phyloP scores from a whole-genome alignment of 352 stramenopile species.

The Ophiocytium majus region DNA sequence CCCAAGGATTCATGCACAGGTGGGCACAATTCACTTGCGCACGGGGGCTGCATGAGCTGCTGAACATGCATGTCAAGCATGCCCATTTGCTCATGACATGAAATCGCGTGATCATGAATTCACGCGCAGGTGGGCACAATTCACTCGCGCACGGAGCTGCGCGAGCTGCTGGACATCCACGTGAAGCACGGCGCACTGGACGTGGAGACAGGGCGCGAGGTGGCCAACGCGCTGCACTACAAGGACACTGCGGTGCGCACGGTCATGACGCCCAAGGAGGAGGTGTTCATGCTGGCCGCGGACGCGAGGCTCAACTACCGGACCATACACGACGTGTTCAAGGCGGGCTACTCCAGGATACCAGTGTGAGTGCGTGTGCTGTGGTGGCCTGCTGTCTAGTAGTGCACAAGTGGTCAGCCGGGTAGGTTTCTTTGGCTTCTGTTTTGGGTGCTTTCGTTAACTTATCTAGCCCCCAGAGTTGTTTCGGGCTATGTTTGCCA shows the following conservation, averaged over 20 bases:
- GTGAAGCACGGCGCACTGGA: conserved; percentile 86
- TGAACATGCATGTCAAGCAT: conserved; percentile 91
- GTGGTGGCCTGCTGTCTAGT: no score
- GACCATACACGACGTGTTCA: conserved; percentile 90
- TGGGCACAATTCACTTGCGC: conserved; percentile 90
- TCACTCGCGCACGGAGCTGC: conserved; percentile 87
- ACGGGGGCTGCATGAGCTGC: conserved; percentile 86
- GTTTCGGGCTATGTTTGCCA: no score
- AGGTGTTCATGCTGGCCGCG: conserved; percentile 90
- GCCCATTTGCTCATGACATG: no score
- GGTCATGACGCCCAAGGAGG: conserved; percentile 84
- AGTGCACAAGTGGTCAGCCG: no score
- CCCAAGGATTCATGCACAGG: no score
- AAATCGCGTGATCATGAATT: no score
- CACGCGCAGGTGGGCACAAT: conserved; percentile 77
- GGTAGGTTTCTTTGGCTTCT: no score
- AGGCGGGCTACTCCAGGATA: conserved; percentile 89
- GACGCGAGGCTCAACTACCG: conserved; percentile 70
- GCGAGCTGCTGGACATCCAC: conserved; percentile 93
- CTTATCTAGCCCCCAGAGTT: no score
- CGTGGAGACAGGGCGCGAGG: conserved; percentile 84
- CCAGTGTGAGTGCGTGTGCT: no score
- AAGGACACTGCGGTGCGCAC: conserved; percentile 79
- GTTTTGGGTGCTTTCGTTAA: no score
- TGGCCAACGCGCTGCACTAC: conserved; percentile 90